Base-by-base conservation (phyloP, 805 yeast species). In the Naumovozyma baii region DNA sequence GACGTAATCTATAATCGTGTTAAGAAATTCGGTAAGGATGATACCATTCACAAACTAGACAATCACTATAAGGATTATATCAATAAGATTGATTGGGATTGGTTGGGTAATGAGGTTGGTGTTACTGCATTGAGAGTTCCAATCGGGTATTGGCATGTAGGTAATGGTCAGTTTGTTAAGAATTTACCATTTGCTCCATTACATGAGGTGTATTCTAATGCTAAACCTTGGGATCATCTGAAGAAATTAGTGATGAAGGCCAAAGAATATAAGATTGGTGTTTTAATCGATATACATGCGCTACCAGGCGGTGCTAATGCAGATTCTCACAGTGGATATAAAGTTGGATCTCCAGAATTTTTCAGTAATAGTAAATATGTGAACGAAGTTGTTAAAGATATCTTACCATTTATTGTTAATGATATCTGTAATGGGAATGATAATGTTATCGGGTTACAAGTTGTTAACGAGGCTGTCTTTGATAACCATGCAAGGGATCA, bases 231-330 rank as follows among this genome's bases (percentile, higher is more conserved):
- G 96, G 57, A 57, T 4, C 64, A 70, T 16, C 68, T 80, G 44
- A 76, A 74, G 56, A 51, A 64, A 29, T 67, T 76, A 39, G 68
- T 87, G 32, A 67, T 69, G 34, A 72, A 67, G 38, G 96, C 96
- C 1, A 70, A 56, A 0, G 44, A 67, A 15, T 61, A 76, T 49
- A 68, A 72, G 22, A 90, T 90, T 42, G 82, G 86, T 10, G 78
- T 90, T 1, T 52, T 90, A 39, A 72, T 90, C 13, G 97, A 90
- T 60, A 52, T 90, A 33, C 97, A 92, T 61, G 96, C 83, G 0
- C 61, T 90, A 8, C 96, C 96, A 3, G 86, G 85, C 12, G 96
- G 96, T 29, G 96, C 96, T 18, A 90, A 92, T 54, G 72, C 77
- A 1, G 82, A 79, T 25, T 84, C 80, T 36, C 96, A 88, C 58